A percentile compares a stretch with the other conserved stretches of the same genome.
Conservation (phyloP, 148 eudicot species). For the Camellia sinensis region DNA sequence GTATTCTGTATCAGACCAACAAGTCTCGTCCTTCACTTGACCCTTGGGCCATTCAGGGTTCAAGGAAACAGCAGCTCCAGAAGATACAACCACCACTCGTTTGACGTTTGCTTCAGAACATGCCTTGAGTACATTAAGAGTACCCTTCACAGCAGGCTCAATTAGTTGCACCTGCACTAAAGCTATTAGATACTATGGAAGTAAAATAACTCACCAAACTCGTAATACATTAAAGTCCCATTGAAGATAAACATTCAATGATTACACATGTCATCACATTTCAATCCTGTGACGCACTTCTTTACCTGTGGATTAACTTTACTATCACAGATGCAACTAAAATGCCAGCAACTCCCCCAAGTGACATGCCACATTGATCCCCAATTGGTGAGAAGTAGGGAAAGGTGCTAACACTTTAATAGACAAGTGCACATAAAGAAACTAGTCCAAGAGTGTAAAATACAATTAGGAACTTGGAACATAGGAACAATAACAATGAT, state of each 20-base stretch:
- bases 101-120: constrained; percentile 37
- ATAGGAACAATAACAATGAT: no score
- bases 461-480: no score
- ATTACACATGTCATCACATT: neutral
- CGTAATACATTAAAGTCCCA: neutral
- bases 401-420: no score
- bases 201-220: neutral
- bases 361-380: no score
- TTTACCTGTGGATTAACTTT: neutral
- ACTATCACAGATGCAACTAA: neutral
- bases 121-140: constrained; percentile 47
- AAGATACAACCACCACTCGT: constrained; percentile 46
- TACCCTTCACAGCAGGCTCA: constrained; percentile 55
- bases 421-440: no score
- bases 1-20: constrained; percentile 51
- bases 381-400: no score
- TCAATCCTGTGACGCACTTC: neutral
- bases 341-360: neutral
- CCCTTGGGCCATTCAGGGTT: constrained; percentile 43
- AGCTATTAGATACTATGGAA: neutral
- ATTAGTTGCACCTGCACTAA: constrained; percentile 39
- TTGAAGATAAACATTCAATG: neutral
- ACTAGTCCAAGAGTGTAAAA: no score
- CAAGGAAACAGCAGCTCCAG: constrained; percentile 33
- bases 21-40: constrained; percentile 40